Evolutionary conservation across 2,329 filamentous ascomycete species (phyloP), one percentile per base, ranked within the genome.

Genomic region (Paraphaeosphaeria sporulosa): DNA sequence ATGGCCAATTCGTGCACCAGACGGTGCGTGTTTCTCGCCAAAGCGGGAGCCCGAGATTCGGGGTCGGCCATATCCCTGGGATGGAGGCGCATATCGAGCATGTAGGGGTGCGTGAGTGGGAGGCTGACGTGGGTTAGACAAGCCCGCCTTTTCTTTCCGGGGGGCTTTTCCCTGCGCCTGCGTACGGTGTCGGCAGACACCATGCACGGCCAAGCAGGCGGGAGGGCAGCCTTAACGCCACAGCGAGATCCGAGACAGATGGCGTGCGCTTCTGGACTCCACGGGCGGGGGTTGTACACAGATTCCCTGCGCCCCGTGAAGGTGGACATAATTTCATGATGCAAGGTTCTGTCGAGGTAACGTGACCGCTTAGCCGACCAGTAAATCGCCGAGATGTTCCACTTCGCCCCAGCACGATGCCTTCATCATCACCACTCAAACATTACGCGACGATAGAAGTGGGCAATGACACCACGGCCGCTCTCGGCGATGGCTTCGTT

Each of bases 1-100:
- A 54, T 46, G 43, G 58, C 60, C 65, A 63, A 62, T 63, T 66
- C 61, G 62, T 69, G 65, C 63, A 61, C 60, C 57, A 61, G 56
- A 61, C 49, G 58, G 63, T 55, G 62, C 62, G 61, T 58, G 58
- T 63, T 62, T 65, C 46, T 52, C 62, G 58, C 47, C 57, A 27
- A 57, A 15, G 46, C 48, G 64, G 59, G 73, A 66, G 65, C 60
- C 57, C 62, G 63, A 57, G 60, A 60, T 36, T 62, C 60, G 60
- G 62, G 53, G 60, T 68, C 62, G 73, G 73, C 72, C 70, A 73
- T 62, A 59, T 53, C 65, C 60, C 61, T 65, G 71, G 65, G 66
- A 69, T 70, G 61, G 68, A 65, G 59, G 43, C 51, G 55, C 44
- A 54, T n/a, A 52, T 25, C 34, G 60, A 61, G 57, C 56, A 40